These are phyloP conservation scores for Talaromyces wortmannii DNA, from an alignment of 495 filamentous ascomycete genomes.

Conservation along the genomic window DNA sequence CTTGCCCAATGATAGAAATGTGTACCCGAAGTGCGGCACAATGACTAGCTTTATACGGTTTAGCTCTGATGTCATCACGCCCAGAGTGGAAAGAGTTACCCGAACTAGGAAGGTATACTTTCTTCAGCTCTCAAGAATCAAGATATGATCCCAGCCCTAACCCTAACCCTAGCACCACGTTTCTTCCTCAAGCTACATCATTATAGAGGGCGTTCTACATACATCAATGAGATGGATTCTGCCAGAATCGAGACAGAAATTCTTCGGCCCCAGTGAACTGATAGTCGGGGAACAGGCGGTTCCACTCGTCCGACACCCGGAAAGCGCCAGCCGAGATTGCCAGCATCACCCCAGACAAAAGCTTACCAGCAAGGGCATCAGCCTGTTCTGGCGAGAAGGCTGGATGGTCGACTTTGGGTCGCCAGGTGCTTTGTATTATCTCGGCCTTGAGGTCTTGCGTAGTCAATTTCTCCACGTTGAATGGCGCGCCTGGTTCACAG, in stretches of 20 bases:
- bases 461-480: too few relatives aligned
- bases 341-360: conserved; percentile 26
- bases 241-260: conserved; percentile 36
- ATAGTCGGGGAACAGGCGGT: conserved; percentile 38
- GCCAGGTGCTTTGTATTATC: conserved; percentile 30
- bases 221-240: background rate
- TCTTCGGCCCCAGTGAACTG: conserved; percentile 34
- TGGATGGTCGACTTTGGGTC: conserved; percentile 22
- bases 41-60: too few relatives aligned
- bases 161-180: too few relatives aligned
- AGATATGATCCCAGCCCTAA: too few relatives aligned
- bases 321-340: conserved; percentile 25
- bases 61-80: too few relatives aligned
- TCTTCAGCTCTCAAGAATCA: too few relatives aligned
- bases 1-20: too few relatives aligned
- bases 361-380: conserved; percentile 18
- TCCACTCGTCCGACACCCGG: conserved; percentile 38
- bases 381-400: conserved; percentile 24
- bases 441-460: conserved; percentile 32
- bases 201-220: too few relatives aligned
- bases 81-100: too few relatives aligned
- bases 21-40: too few relatives aligned
- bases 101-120: too few relatives aligned
- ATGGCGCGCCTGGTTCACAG: conserved; percentile 16
- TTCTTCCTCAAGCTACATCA: too few relatives aligned